A percentile compares a stretch with the other conserved stretches of the same genome.
Evolutionary conservation across 768 basidiomycete species (phyloP).

Genomic region (Daedaleopsis sinensis): DNA sequence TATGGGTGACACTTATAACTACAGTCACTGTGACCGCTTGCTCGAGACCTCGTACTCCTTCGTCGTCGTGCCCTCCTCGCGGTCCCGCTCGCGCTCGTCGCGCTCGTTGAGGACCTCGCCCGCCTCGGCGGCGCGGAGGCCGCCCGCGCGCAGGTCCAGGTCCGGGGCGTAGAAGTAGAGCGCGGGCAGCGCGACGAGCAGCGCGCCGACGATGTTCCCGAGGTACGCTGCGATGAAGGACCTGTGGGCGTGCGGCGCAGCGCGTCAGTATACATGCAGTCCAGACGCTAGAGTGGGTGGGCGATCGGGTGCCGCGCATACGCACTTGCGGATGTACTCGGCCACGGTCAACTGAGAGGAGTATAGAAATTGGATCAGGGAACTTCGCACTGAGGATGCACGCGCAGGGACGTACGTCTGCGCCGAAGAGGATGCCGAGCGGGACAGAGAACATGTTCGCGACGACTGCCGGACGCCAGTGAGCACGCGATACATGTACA

Average conservation of each 20-base stretch:
- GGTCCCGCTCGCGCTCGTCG: neutral
- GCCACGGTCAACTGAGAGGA: slow-evolving; percentile 47
- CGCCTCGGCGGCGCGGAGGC: slow-evolving; percentile 24
- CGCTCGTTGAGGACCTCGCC: slow-evolving; percentile 21
- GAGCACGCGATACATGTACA: neutral
- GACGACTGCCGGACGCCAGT: slow-evolving; percentile 46
- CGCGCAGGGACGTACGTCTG: slow-evolving; percentile 47
- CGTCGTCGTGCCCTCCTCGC: neutral
- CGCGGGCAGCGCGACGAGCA: slow-evolving; percentile 65
- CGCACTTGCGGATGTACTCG: slow-evolving; percentile 70
- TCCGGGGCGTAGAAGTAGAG: slow-evolving; percentile 66
- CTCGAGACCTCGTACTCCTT: slow-evolving; percentile 12
- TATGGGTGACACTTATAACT: too few relatives aligned
- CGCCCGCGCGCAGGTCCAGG: slow-evolving; percentile 46
- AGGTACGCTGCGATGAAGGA: slow-evolving; percentile 67
- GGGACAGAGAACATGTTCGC: slow-evolving; percentile 82
- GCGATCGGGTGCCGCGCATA: neutral
- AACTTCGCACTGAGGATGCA: neutral
- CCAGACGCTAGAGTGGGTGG: neutral
- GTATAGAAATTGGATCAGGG: neutral
- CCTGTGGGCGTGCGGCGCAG: slow-evolving; percentile 26
- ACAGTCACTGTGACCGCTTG: slow-evolving; percentile 6
- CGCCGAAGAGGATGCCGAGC: slow-evolving; percentile 70
- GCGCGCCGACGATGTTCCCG: slow-evolving; percentile 69
- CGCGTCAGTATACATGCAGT: neutral